Evolutionary conservation across 129 eudicot genomes (phyloP), one percentile per base, ranked within the genome.

Genomic region (Heracleum sosnowskyi): DNA sequence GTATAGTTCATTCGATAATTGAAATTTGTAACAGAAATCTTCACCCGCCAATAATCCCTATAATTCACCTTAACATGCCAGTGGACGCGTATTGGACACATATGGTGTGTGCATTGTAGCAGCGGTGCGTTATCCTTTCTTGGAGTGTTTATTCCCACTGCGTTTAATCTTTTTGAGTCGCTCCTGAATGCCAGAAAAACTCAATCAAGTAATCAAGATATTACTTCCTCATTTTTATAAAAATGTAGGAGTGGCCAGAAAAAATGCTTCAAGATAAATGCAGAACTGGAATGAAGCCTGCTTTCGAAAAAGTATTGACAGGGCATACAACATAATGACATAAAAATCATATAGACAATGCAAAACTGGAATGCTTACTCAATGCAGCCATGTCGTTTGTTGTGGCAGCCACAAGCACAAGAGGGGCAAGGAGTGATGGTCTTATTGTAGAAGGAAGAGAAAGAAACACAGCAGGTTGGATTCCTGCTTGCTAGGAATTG

Each of bases 51-150:
- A 77, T 92, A 92, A 20, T 92, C 95, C 75, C 80, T 89, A 76
- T 92, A 92, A 81, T 92, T 92, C 75, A 87, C 78, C 86, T 92
- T 92, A 13, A 92, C 85, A 62, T 92, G 97, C 97, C 97, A 92
- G 64, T 92, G 97, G 40, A 92, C 97, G 1, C 97, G 89, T 40
- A 92, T 86, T 1, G 97, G 97, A 73, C 97, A 92, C 97, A 92
- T 92, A 77, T 92, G 97, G 70, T 85, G 94, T 16, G 97, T 92
- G 88, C 97, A 92, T 80, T 92, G 97, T 36, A 92, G 88, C 34
- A 89, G 39, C 22, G 97, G 92, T 12, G 81, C 84, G 12, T 89
- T 88, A 77, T 92, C 92, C 83, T 92, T 88, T 84, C 83, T 85
- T 35, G 97, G 92, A 42, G 92, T 91, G 81, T 91, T 91, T 60